Conservation (phyloP, 306 rosid species). For the Quercus rubra region DNA sequence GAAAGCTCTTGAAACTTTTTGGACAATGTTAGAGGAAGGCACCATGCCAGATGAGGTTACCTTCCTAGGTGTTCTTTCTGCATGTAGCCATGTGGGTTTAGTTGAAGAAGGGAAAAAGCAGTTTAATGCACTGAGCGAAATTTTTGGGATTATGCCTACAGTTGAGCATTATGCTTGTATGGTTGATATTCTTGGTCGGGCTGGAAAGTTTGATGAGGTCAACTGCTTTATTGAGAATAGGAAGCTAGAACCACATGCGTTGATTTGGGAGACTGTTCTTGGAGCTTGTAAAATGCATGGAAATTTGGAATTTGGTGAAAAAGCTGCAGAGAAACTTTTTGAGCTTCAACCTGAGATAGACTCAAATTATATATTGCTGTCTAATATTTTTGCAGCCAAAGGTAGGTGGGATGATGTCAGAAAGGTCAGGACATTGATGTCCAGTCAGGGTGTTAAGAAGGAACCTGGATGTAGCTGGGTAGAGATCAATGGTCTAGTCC, state of each 20-base stretch:
- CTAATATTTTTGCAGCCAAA: conserved; percentile 36
- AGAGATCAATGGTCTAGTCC: conserved; percentile 26
- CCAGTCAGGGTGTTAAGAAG: conserved; percentile 34
- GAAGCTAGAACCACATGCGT: conserved; percentile 25
- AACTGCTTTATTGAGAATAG: conserved; percentile 31
- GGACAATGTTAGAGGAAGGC: conserved; percentile 25
- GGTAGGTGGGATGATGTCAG: conserved; percentile 33
- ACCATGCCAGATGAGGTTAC: conserved; percentile 30
- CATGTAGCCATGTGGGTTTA: conserved; percentile 37
- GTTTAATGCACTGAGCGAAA: conserved; percentile 19
- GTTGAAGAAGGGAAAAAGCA: conserved; percentile 31
- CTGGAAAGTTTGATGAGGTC: conserved; percentile 38
- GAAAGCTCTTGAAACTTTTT: conserved; percentile 37
- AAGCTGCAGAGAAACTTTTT: conserved; percentile 28
- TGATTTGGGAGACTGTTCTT: conserved; percentile 31
- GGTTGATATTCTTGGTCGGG: conserved; percentile 38
- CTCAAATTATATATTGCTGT: conserved; percentile 35
- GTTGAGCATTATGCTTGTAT: conserved; percentile 39
- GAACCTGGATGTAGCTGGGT: conserved; percentile 48
- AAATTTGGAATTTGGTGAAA: conserved; percentile 29
- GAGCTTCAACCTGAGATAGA: conserved; percentile 32
- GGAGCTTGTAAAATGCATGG: conserved; percentile 37
- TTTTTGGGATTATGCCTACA: conserved; percentile 25
- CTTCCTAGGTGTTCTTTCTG: conserved; percentile 36
- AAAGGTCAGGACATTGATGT: conserved; percentile 31